Conservation (phyloP, 116 monocot species). For the Dioscorea cayenensis region DNA sequence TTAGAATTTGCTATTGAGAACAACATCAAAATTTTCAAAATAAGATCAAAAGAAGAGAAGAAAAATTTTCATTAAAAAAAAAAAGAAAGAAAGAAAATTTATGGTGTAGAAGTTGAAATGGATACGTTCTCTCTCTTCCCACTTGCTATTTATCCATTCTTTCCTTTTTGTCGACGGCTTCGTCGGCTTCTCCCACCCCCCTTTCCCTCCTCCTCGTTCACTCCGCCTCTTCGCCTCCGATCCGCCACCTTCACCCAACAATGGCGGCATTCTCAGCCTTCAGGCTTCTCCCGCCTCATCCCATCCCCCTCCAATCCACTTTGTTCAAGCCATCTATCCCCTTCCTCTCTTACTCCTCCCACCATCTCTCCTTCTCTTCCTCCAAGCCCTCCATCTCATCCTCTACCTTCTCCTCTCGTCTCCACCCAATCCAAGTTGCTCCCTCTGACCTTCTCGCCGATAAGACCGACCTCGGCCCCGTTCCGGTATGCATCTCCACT, state of each 20-base stretch:
- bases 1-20: too few species aligned
- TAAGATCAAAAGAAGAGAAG: too few species aligned
- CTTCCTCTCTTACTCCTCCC: background rate
- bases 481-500: constrained; percentile 5
- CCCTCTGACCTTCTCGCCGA: constrained; percentile 14
- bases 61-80: too few species aligned
- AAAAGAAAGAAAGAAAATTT: too few species aligned
- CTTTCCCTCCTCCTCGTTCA: constrained; percentile 15
- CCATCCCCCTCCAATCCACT: constrained; percentile 9
- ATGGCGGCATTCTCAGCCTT: constrained; percentile 27
- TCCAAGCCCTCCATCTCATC: background rate
- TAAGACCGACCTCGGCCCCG: constrained; percentile 10
- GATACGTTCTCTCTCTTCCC: too few species aligned
- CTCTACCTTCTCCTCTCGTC: background rate
- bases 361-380: background rate
- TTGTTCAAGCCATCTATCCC: background rate
- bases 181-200: background rate
- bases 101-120: too few species aligned
- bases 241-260: background rate
- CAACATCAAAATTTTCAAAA: too few species aligned
- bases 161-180: too few species aligned
- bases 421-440: constrained; percentile 11
- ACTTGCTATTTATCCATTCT: too few species aligned
- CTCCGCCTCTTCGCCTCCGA: constrained; percentile 7
- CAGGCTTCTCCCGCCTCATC: constrained; percentile 6